These are phyloP conservation scores for Trametes punicea DNA, from an alignment of 768 basidiomycete species.

Conservation along the genomic window DNA sequence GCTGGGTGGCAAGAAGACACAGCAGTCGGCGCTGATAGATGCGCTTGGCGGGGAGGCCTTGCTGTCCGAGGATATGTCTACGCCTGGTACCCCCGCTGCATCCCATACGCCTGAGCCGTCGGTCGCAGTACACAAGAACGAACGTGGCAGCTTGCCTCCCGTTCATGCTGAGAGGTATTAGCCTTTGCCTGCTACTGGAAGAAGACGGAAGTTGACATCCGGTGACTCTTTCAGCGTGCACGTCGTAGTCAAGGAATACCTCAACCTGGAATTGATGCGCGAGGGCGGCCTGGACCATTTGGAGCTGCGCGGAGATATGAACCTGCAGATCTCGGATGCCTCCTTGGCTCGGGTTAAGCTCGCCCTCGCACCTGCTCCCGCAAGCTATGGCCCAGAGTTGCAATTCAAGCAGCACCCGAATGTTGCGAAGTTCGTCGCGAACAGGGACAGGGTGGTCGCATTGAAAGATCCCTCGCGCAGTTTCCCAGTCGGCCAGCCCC, in stretches of 20 bases:
- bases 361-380: constrained; percentile 51
- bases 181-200: not conserved
- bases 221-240: constrained; percentile 60
- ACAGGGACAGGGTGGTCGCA: constrained; percentile 64
- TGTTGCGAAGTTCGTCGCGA: constrained; percentile 79
- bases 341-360: constrained; percentile 70
- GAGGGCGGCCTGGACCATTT: constrained; percentile 90
- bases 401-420: constrained; percentile 99
- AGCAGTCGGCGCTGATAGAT: constrained; percentile 83
- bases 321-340: constrained; percentile 79
- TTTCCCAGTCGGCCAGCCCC: constrained; percentile 85
- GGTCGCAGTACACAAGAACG: constrained; percentile 41
- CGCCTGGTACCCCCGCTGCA: constrained; percentile 47
- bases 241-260: constrained; percentile 76
- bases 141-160: constrained; percentile 64
- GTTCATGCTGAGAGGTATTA: constrained; percentile 74
- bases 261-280: constrained; percentile 77
- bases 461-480: constrained; percentile 79
- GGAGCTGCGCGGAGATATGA: constrained; percentile 94
- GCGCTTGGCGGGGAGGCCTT: constrained; percentile 79
- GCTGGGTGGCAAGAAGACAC: constrained; percentile 87
- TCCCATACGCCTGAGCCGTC: constrained; percentile 44
- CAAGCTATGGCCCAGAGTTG: constrained; percentile 62
- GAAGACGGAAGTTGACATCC: not conserved
- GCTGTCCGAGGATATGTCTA: constrained; percentile 50